Base-by-base conservation (phyloP, 106 monocot species). In the Amphibolis antarctica region DNA sequence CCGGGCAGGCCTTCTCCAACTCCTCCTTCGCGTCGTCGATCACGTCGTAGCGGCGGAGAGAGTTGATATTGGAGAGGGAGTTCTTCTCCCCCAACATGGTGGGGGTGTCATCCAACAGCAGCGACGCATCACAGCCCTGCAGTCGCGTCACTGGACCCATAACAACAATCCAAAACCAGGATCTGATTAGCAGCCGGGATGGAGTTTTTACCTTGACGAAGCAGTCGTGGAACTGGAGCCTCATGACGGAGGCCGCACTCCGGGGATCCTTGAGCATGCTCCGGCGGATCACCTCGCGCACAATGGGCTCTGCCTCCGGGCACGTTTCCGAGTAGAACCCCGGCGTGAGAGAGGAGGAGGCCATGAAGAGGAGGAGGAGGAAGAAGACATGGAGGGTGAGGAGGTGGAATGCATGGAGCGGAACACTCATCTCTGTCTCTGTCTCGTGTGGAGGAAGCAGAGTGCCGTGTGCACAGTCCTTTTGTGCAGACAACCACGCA, bases 201-300 rank as follows among this genome's bases (percentile, higher is more conserved):
- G 12, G 14, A 14, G 14, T 0, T 10, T 42, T 28, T 74, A 88
- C 92, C 48, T 85, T 88, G 26, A 93, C 88, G 31, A 92, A 86
- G 72, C 92, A 92, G 66, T 92, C 92, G 30, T 92, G 92, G 71
- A 92, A 92, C 77, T 86, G 92, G 59, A 92, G 86, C 42, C 92
- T 62, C 92, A 84, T 86, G 76, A 92, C 86, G 46, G 92, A 92
- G 45, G 92, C 92, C 15, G 58, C 72, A 59, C 79, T 86, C 27
- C 86, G 72, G n/a, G 83, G 62, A 46, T 92, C 92, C 21, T 71
- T 76, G 13, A 55, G 21, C 83, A 79, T 77, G 51, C 78, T 80
- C 6, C 63, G 76, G 1, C 42, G 66, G 51, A 92, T 75, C 43
- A 77, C 76, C 19, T 59, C 51, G 24, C 81, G 64, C 50, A 86